These are phyloP conservation scores for Scenedesmus sp. DNA, from an alignment of 163 green algal genomes.

Conservation along the genomic window DNA sequence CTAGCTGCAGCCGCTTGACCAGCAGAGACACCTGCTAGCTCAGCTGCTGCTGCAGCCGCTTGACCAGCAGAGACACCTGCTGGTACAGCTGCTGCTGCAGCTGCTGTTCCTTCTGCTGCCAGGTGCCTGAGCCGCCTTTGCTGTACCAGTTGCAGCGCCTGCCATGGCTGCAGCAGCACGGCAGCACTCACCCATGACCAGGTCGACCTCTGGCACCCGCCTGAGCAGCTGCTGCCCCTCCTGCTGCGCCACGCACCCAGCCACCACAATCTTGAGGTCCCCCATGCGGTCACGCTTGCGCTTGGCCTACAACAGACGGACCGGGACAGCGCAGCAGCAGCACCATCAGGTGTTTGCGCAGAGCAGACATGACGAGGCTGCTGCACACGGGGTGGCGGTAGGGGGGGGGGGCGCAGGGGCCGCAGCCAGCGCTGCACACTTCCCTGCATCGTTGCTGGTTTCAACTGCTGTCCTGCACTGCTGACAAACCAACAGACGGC, in stretches of 20 bases:
- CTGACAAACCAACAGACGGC: too few species aligned
- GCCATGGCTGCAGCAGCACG: neutral
- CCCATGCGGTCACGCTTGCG: constrained; percentile 82
- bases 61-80: too few species aligned
- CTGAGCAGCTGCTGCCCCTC: constrained; percentile 90
- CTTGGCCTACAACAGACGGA: constrained; percentile 79
- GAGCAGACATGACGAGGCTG: neutral
- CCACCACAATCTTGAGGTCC: constrained; percentile 92
- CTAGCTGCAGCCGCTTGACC: too few species aligned
- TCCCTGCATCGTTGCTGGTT: too few species aligned
- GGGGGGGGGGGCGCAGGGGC: too few species aligned
- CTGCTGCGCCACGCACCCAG: constrained; percentile 94
- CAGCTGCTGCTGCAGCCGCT: too few species aligned
- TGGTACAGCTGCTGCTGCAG: neutral
- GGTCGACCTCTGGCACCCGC: constrained; percentile 94
- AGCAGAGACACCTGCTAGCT: too few species aligned
- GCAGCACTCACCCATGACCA: constrained; percentile 78
- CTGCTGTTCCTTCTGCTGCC: neutral
- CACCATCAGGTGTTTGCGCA: neutral
- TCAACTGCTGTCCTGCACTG: too few species aligned
- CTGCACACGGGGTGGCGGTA: too few species aligned
- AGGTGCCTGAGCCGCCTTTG: neutral
- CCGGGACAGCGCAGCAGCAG: neutral
- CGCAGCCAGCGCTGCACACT: neutral
- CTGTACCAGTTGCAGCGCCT: neutral